phyloP scores from a whole-genome alignment of 768 basidiomycete species.

The Leucocoprinus birnbaumii region DNA sequence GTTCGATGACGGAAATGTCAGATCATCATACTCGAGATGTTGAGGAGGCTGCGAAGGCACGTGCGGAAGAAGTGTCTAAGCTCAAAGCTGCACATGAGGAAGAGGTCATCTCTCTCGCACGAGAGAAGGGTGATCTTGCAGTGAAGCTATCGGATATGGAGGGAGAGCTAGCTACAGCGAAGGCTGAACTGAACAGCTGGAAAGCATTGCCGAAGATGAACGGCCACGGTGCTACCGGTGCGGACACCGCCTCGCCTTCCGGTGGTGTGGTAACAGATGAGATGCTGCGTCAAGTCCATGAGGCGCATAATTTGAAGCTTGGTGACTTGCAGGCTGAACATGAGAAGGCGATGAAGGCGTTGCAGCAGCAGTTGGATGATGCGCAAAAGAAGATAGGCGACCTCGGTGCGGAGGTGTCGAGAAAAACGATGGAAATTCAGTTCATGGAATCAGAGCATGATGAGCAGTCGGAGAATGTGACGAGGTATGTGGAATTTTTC shows the following conservation, averaged over 20 bases:
- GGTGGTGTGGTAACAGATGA: constrained; percentile 60
- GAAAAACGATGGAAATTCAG: constrained; percentile 80
- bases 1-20: constrained; percentile 68
- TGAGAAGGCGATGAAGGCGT: constrained; percentile 49
- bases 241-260: constrained; percentile 25
- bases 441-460: constrained; percentile 80
- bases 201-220: constrained; percentile 56
- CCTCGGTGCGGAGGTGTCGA: constrained; percentile 55
- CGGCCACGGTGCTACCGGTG: constrained; percentile 34
- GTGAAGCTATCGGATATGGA: constrained; percentile 70
- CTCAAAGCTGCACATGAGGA: constrained; percentile 57
- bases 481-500: constrained; percentile 33
- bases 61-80: constrained; percentile 68
- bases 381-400: constrained; percentile 47
- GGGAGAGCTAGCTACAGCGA: constrained; percentile 69
- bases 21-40: constrained; percentile 68
- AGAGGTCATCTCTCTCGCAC: constrained; percentile 52
- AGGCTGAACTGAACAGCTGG: constrained; percentile 51
- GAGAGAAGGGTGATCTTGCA: constrained; percentile 61
- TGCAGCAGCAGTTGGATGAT: constrained; percentile 57
- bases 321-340: constrained; percentile 70
- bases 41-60: constrained; percentile 69
- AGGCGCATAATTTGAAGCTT: constrained; percentile 82
- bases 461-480: constrained; percentile 36
- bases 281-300: constrained; percentile 73